Evolutionary conservation across 352 stramenopile species (phyloP), one percentile per base, ranked within the genome.

Genomic region (Phytophthora nicotianae): DNA sequence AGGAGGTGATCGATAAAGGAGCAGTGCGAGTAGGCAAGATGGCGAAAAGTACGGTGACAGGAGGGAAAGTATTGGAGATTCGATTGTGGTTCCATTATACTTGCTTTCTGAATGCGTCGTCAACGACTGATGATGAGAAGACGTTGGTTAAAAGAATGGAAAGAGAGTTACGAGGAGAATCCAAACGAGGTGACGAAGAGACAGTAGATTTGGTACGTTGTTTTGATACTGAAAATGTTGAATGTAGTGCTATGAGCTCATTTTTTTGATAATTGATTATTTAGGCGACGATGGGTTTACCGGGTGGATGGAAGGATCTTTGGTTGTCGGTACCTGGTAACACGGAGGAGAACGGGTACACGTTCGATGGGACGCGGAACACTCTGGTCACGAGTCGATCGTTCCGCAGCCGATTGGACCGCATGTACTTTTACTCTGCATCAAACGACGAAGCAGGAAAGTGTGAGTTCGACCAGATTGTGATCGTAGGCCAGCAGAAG

Each of bases 321-420:
- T 93, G 84, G 84, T 58, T 93, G 29, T 75, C 64, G 0, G 74
- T 91, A 10, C 54, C 60, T 7, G 81, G 80, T 19, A 89, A 91
- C 35, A 88, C 84, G 2, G 82, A 93, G 51, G 72, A 86, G 41
- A 93, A 93, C 17, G 84, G 84, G 0, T 83, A 74, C 62, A 93
- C 84, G 19, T 93, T 88, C 48, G 84, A 93, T 41, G 84, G 81
- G 17, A 74, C 75, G 29, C 62, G 56, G 6, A 93, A 93, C 43
- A 62, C 51, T 0, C 51, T 91, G 50, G 83, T 93, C 48, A 67
- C 68, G 32, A 90, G 79, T 63, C 70, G 63, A 32, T 68, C 79
- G 3, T 90, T 86, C 43, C 84, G 74, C 16, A 93, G 82, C 61
- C 84, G 84, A 11, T 68, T 93, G 20, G 84, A 93, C 40, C 82